Evolutionary conservation across 2,329 filamentous ascomycete genomes (phyloP).

Genomic region (Cyclaneusma minus): DNA sequence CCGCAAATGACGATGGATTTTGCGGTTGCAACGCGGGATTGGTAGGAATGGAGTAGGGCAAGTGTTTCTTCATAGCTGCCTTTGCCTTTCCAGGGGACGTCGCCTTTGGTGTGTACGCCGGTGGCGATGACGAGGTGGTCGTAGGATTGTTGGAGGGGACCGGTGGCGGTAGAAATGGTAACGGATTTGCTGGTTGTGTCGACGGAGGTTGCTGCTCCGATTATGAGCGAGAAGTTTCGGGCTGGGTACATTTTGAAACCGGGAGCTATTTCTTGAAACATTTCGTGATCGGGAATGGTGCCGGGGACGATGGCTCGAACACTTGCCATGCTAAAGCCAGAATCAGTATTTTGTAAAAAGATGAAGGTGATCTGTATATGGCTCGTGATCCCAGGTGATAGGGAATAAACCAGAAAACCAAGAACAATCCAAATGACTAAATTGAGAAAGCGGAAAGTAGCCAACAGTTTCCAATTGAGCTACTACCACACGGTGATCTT

Average conservation of each 20-base stretch:
- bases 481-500: too few relatives aligned
- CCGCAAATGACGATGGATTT: conserved; percentile 18
- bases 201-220: conserved; percentile 29
- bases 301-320: conserved; percentile 31
- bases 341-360: conserved; percentile 30
- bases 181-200: conserved; percentile 27
- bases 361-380: conserved; percentile 39
- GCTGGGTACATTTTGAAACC: conserved; percentile 31
- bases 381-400: too few relatives aligned
- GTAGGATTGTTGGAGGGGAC: conserved; percentile 24
- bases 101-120: conserved; percentile 26
- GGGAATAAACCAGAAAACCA: too few relatives aligned
- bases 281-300: conserved; percentile 25
- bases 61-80: conserved; percentile 21
- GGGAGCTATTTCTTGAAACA: conserved; percentile 23
- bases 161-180: conserved; percentile 20
- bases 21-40: conserved; percentile 10
- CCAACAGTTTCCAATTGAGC: too few relatives aligned
- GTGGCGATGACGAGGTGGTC: conserved; percentile 39
- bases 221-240: conserved; percentile 34
- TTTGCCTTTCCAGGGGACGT: conserved; percentile 33
- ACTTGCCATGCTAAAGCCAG: conserved; percentile 34
- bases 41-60: conserved; percentile 10
- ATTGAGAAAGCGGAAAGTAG: too few relatives aligned
- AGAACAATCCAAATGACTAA: too few relatives aligned